These are phyloP conservation scores for Globisporangium irregulare DNA, from an alignment of 352 stramenopile genomes.

Conservation along the genomic window DNA sequence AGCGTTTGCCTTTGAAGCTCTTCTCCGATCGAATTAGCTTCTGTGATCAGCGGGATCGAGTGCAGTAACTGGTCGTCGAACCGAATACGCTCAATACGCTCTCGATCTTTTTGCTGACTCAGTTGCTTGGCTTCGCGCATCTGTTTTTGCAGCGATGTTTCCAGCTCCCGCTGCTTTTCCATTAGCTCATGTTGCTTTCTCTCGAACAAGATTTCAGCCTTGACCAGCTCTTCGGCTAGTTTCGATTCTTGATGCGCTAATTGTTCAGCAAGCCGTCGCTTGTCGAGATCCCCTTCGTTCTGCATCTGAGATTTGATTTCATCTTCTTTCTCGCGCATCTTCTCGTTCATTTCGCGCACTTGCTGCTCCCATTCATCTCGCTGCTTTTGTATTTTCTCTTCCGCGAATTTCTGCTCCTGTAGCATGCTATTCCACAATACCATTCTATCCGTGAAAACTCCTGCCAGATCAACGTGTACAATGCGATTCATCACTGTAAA, in stretches of 20 bases:
- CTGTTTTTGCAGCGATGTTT: slow-evolving; percentile 72
- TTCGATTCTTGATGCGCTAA: slow-evolving; percentile 73
- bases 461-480: neutral
- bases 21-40: slow-evolving; percentile 85
- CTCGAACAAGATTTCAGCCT: slow-evolving; percentile 76
- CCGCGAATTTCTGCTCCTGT: slow-evolving; percentile 46
- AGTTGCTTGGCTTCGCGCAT: slow-evolving; percentile 74
- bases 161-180: slow-evolving; percentile 58
- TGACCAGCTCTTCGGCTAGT: slow-evolving; percentile 70
- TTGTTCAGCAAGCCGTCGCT: slow-evolving; percentile 67
- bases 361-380: slow-evolving; percentile 71
- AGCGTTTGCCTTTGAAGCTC: slow-evolving; percentile 64
- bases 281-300: slow-evolving; percentile 72
- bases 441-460: neutral
- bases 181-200: slow-evolving; percentile 72
- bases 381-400: slow-evolving; percentile 64
- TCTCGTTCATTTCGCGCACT: slow-evolving; percentile 61
- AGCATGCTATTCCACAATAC: slow-evolving; percentile 35
- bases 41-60: slow-evolving; percentile 78
- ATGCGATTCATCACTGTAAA: neutral
- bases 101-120: slow-evolving; percentile 69
- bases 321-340: slow-evolving; percentile 69
- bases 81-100: slow-evolving; percentile 56
- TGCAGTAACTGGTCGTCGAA: slow-evolving; percentile 84
- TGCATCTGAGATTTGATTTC: slow-evolving; percentile 77